Conservation (phyloP, 2,329 filamentous ascomycete genomes). For the Colletotrichum zoysiae region DNA sequence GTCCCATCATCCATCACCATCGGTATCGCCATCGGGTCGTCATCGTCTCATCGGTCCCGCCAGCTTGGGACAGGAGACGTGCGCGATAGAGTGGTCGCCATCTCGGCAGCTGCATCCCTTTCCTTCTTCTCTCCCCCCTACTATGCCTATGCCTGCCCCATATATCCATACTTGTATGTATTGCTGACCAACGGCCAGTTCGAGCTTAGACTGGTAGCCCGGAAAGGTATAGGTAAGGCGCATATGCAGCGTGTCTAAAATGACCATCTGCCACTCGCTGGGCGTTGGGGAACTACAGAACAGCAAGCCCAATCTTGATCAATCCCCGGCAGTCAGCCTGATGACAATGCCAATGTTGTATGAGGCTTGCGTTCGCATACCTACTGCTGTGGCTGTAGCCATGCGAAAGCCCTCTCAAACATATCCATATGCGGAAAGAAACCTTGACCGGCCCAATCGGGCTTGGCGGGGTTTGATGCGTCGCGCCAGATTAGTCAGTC, state of each 20-base stretch:
- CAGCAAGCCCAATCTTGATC: background rate
- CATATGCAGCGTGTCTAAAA: background rate
- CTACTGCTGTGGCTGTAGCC: background rate
- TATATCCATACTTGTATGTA: background rate
- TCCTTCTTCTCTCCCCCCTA: background rate
- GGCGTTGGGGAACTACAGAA: background rate
- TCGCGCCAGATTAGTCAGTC: background rate
- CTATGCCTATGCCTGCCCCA: background rate
- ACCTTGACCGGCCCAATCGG: background rate
- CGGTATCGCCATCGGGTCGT: background rate
- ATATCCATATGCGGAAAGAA: background rate
- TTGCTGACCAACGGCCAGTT: background rate
- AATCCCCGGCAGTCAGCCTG: background rate
- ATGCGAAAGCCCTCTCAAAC: constrained; percentile 1
- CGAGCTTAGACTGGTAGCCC: background rate
- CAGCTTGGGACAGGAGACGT: background rate
- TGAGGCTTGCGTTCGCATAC: background rate
- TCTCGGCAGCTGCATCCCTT: background rate
- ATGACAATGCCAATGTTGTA: background rate
- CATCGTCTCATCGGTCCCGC: constrained; percentile 3
- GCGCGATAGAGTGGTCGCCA: background rate
- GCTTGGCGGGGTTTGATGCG: background rate
- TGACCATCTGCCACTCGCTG: background rate
- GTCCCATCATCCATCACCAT: background rate
- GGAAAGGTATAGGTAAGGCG: background rate